Conservation (phyloP, 495 filamentous ascomycete species). For the Aspergillus coremiiformis region DNA sequence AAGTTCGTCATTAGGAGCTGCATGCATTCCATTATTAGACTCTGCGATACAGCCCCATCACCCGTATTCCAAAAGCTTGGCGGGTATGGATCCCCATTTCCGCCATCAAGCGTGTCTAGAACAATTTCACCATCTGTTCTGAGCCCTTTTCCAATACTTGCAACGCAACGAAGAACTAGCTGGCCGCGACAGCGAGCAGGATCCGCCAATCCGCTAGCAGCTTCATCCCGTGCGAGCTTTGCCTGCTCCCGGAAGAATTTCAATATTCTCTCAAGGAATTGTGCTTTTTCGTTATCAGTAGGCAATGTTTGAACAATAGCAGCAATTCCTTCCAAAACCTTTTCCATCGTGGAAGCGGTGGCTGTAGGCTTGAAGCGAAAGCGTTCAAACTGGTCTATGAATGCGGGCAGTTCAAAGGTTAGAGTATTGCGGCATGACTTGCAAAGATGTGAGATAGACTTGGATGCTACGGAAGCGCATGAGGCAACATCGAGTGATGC, state of each 20-base stretch:
- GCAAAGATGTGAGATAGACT: slow-evolving; percentile 72
- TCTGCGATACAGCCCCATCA: slow-evolving; percentile 48
- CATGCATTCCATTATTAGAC: slow-evolving; percentile 49
- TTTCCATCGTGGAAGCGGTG: slow-evolving; percentile 68
- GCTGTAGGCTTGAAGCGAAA: slow-evolving; percentile 54
- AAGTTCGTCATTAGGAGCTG: slow-evolving; percentile 46
- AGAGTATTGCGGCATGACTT: slow-evolving; percentile 69
- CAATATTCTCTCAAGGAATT: slow-evolving; percentile 57
- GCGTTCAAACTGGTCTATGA: slow-evolving; percentile 67
- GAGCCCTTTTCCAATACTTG: slow-evolving; percentile 71
- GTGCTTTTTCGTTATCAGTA: slow-evolving; percentile 53
- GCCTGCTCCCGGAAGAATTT: slow-evolving; percentile 46
- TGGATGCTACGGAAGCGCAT: slow-evolving; percentile 65
- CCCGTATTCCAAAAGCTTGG: slow-evolving; percentile 54
- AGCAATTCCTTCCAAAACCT: slow-evolving; percentile 73
- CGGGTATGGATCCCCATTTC: slow-evolving; percentile 28
- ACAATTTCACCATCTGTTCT: slow-evolving; percentile 63
- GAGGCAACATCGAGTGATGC: slow-evolving; percentile 57
- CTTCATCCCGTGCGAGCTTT: slow-evolving; percentile 31
- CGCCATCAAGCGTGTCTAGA: slow-evolving; percentile 54
- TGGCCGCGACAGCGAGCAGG: slow-evolving; percentile 49
- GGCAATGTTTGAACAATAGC: slow-evolving; percentile 74
- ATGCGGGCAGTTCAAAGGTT: slow-evolving; percentile 61
- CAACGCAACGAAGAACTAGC: slow-evolving; percentile 63
- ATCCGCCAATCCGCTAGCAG: slow-evolving; percentile 30